phyloP scores from a whole-genome alignment of 352 stramenopile genomes.

The Phytophthora pluvialis region DNA sequence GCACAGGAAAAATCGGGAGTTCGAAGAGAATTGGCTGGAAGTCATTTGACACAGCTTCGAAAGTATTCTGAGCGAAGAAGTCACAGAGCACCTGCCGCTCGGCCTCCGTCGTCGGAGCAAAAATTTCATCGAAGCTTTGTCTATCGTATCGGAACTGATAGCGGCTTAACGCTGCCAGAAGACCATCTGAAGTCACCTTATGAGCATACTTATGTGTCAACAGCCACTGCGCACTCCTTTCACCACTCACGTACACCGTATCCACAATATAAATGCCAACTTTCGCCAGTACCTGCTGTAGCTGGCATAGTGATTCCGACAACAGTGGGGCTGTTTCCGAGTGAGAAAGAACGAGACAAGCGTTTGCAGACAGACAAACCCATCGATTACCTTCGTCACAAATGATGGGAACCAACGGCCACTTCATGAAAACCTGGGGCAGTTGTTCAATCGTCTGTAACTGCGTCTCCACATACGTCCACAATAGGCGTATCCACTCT shows the following conservation, averaged over 20 bases:
- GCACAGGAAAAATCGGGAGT: slow-evolving; percentile 57
- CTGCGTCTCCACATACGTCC: slow-evolving; percentile 55
- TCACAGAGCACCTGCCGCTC: slow-evolving; percentile 48
- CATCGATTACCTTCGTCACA: slow-evolving; percentile 34
- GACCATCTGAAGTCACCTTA: slow-evolving; percentile 51
- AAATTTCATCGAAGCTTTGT: slow-evolving; percentile 49
- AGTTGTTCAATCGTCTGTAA: slow-evolving; percentile 38
- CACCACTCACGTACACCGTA: slow-evolving; percentile 43
- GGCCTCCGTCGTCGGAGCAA: slow-evolving; percentile 28
- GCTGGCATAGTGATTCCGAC: slow-evolving; percentile 17
- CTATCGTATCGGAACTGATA: slow-evolving; percentile 40
- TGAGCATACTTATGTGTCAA: slow-evolving; percentile 47
- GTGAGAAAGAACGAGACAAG: slow-evolving; percentile 46
- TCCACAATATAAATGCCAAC: slow-evolving; percentile 56
- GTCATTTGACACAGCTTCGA: slow-evolving; percentile 40
- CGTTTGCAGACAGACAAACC: slow-evolving; percentile 38
- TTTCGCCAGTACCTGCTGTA: slow-evolving; percentile 43
- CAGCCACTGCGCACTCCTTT: slow-evolving; percentile 55
- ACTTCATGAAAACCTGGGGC: slow-evolving; percentile 38
- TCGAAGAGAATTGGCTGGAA: slow-evolving; percentile 50
- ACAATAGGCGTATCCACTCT: slow-evolving; percentile 60
- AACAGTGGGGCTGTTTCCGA: slow-evolving; percentile 16
- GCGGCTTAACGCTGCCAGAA: slow-evolving; percentile 46
- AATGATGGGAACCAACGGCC: slow-evolving; percentile 52
- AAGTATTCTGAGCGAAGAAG: slow-evolving; percentile 50